Base-by-base conservation (phyloP, 306 rosid species). In the Trichosanthes cucumerina region DNA sequence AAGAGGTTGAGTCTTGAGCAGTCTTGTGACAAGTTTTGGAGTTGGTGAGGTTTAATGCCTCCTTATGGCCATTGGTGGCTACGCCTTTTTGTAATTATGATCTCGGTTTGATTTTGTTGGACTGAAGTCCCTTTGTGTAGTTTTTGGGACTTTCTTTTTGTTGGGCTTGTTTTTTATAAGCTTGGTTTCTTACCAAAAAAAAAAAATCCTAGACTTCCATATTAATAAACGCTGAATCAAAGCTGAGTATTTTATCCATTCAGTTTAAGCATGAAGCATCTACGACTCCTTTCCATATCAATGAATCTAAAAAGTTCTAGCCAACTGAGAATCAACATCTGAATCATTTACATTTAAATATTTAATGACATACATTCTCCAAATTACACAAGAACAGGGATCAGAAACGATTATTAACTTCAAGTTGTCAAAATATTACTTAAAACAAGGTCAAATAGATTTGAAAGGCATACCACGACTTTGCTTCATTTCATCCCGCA, bases 401-500 rank as follows among this genome's bases (percentile, higher is more conserved):
- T 23, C 0, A 24, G 46, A 71, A 72, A 15, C 3, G 8, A 23
- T 28, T 36, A 19, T 46, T 19, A 16, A 59, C 58, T 59, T 38
- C 49, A 5, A 44, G 5, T 4, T 9, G 28, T 79, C 16, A 28
- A 9, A 36, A 69, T 78, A 64, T 36, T 71, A 72, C 41, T 33
- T 9, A 41, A 59, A 33, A 1, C 11, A 81, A 64, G 79, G 80
- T 75, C 68, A 23, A 74, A 77, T 23, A 81, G 79, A 79, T 58
- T 52, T 68, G 79, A 79, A 75, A 63, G 53, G 84, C 91, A 82
- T 77, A 95, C 98, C 98, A 36, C 97, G 97, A 80, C 97, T 95
- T 81, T 88, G 97, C 89, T 88, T 91, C 82, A 87, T 80, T 77
- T 92, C 97, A 87, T 95, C 98, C 54, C 97, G 96, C 97, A 92